Conservation (phyloP, 306 rosid species). For the Quercus berberidifolia region DNA sequence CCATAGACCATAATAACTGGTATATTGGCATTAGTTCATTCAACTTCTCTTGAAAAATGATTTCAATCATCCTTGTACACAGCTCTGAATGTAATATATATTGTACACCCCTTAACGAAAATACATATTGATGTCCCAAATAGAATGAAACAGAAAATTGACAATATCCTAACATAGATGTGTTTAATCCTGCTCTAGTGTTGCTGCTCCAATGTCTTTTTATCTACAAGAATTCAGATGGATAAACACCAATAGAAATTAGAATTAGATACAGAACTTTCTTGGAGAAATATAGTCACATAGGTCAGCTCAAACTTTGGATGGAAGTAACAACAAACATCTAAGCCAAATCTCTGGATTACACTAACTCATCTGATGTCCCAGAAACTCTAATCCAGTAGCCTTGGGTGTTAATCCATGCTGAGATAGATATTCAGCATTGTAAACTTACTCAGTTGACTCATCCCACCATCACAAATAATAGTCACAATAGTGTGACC, state of each 20-base stretch:
- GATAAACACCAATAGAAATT: no score
- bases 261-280: no score
- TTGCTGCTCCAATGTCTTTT: not conserved
- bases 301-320: not conserved
- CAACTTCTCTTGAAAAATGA: not conserved
- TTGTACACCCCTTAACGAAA: not conserved
- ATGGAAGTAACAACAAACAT: not conserved
- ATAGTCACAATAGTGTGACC: no score
- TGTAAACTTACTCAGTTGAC: no score
- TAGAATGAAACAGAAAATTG: no score
- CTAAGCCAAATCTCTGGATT: not conserved
- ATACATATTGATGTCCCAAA: not conserved
- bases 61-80: not conserved
- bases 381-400: conserved; percentile 58
- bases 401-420: conserved; percentile 69
- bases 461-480: no score
- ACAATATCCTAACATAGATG: no score
- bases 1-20: no score
- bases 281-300: not conserved
- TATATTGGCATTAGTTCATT: not conserved
- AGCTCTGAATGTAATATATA: not conserved
- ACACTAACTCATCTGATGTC: conserved; percentile 33
- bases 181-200: not conserved
- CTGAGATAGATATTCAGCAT: no score
- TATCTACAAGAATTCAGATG: no score